These are phyloP conservation scores for Haematococcus lacustris DNA, from an alignment of 139 green algal genomes.

Conservation along the genomic window DNA sequence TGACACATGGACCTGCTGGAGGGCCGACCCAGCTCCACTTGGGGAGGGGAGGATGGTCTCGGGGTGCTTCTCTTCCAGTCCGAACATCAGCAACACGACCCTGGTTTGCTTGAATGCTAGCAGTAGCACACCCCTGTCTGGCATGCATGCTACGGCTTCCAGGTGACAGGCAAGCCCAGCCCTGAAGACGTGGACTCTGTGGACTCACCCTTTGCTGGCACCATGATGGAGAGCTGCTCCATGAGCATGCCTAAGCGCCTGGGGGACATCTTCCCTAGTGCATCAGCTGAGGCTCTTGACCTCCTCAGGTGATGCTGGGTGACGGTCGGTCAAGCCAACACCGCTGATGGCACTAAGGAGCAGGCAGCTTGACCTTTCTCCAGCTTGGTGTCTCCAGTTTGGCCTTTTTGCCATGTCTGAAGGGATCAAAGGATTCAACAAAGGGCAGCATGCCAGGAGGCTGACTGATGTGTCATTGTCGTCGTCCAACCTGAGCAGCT, in stretches of 20 bases:
- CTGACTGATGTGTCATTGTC: no score
- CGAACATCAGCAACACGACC: no score
- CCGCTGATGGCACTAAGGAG: neutral
- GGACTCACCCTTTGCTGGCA: conserved; percentile 82
- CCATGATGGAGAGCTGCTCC: conserved; percentile 85
- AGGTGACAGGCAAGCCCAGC: conserved; percentile 9
- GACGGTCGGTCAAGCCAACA: neutral
- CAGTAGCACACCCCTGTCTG: no score
- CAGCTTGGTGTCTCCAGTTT: neutral
- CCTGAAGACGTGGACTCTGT: conserved; percentile 76
- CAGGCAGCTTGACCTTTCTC: neutral
- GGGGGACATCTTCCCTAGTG: conserved; percentile 68
- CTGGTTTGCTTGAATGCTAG: no score
- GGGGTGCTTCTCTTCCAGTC: no score
- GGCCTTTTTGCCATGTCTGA: neutral
- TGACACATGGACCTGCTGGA: no score
- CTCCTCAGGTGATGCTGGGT: conserved; percentile 68
- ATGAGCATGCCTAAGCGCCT: conserved; percentile 46
- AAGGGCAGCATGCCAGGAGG: no score
- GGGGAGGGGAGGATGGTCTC: no score
- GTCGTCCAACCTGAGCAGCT: no score
- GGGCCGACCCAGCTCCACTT: no score
- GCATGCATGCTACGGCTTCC: no score
- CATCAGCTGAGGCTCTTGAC: conserved; percentile 71
- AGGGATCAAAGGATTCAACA: no score